Evolutionary conservation across 1,284 basidiomycete species (phyloP).

Genomic region (Leccinum angustisporum): DNA sequence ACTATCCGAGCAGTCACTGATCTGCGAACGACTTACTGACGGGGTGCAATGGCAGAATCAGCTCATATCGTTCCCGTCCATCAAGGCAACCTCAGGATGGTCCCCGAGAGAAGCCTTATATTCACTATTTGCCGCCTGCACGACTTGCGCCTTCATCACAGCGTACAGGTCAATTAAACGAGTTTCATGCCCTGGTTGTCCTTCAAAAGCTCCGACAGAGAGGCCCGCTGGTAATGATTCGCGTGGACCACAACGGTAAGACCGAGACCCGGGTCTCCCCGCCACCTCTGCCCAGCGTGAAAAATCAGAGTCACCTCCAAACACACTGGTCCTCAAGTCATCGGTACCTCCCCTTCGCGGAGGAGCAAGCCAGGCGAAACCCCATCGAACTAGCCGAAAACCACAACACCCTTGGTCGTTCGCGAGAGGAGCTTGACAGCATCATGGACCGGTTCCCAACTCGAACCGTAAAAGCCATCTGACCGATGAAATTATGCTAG

Average conservation of each 20-base stretch:
- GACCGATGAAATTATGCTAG: no score
- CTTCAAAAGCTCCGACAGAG: constrained; percentile 23
- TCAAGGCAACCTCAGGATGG: constrained; percentile 28
- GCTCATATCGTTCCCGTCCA: constrained; percentile 29
- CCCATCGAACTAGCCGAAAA: no score
- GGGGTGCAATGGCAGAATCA: constrained; percentile 22
- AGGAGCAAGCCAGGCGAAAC: no score
- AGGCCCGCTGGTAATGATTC: constrained; percentile 13
- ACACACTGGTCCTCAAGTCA: no score
- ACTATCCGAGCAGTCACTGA: constrained; percentile 3
- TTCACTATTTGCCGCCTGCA: constrained; percentile 37
- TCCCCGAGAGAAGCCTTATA: constrained; percentile 41
- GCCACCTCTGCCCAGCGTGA: no score
- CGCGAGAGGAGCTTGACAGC: no score
- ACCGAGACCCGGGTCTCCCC: no score
- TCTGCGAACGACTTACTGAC: constrained; percentile 12
- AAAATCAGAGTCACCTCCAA: no score
- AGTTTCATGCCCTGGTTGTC: not conserved
- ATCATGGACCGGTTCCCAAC: no score
- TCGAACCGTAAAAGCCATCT: no score
- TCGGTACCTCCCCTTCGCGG: constrained; percentile 15
- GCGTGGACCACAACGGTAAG: constrained; percentile 33
- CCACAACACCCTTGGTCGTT: no score
- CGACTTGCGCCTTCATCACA: constrained; percentile 23
- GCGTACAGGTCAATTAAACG: constrained; percentile 21